These are phyloP conservation scores for Cordyceps sp. DNA, from an alignment of 2,329 filamentous ascomycete species.

Conservation along the genomic window DNA sequence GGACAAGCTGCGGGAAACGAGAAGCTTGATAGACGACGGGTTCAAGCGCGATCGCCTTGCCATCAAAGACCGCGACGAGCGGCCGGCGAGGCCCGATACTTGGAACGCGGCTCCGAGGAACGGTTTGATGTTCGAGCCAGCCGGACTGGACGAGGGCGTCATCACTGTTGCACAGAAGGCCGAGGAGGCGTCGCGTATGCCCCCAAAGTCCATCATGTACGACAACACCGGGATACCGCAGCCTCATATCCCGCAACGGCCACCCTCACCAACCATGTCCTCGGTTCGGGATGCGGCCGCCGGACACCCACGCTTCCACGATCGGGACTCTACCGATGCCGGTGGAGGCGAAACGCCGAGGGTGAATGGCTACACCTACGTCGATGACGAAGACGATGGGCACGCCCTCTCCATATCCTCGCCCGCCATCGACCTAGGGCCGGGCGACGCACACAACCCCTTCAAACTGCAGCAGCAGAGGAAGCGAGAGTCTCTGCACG, in stretches of 20 bases:
- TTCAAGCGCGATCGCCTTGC: conserved; percentile 40
- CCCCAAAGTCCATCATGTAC: conserved; percentile 63
- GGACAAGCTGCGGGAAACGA: conserved; percentile 28
- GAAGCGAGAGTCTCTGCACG: conserved; percentile 64
- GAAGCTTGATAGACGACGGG: conserved; percentile 36
- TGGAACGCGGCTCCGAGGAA: conserved; percentile 69
- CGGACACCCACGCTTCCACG: conserved; percentile 45
- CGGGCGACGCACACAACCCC: conserved; percentile 51
- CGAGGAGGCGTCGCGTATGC: conserved; percentile 54
- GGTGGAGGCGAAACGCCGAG: conserved; percentile 66
- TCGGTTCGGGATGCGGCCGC: conserved; percentile 73
- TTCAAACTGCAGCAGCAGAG: conserved; percentile 66
- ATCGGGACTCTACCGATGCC: conserved; percentile 39
- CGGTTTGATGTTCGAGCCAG: conserved; percentile 69
- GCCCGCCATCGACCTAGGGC: conserved; percentile 38
- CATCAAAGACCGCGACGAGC: conserved; percentile 49
- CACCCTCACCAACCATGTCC: conserved; percentile 69
- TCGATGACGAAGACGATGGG: conserved; percentile 52
- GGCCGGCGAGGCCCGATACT: conserved; percentile 59
- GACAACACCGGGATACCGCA: conserved; percentile 65
- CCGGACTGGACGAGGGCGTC: conserved; percentile 41
- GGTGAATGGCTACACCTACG: conserved; percentile 87
- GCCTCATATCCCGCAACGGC: conserved; percentile 24
- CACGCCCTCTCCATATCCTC: conserved; percentile 8
- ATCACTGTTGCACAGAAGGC: conserved; percentile 51